Conservation (phyloP, 352 stramenopile genomes). For the Elongisporangium undulatum region DNA sequence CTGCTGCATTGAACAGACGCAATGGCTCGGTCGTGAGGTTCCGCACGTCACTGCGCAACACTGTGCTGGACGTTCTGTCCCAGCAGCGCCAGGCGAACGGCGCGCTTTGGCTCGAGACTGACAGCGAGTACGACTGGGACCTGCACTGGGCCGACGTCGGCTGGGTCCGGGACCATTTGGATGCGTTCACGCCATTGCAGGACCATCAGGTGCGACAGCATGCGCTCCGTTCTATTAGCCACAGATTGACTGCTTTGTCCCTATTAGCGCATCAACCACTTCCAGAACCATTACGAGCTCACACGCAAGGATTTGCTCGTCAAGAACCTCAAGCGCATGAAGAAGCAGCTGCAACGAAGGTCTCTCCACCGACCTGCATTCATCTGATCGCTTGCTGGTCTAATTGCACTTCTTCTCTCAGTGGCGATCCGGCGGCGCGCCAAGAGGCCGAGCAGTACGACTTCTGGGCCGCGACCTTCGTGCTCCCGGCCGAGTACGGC, state of each 20-base stretch:
- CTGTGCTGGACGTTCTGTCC: conserved; percentile 72
- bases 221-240: conserved; percentile 15
- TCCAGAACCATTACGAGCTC: conserved; percentile 92
- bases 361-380: conserved; percentile 2
- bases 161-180: conserved; percentile 79
- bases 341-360: conserved; percentile 74
- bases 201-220: conserved; percentile 32
- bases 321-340: conserved; percentile 92
- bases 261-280: conserved; percentile 87
- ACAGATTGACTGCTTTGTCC: conserved; percentile 13
- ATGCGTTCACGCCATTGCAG: conserved; percentile 55
- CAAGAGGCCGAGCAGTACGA: conserved; percentile 44
- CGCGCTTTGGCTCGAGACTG: conserved; percentile 54
- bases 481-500: conserved; percentile 87
- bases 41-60: conserved; percentile 69
- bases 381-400: conserved; percentile 2
- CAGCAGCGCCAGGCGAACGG: conserved; percentile 17
- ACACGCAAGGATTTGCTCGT: conserved; percentile 87
- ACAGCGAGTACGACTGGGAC: conserved; percentile 77
- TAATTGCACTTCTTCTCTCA: conserved; percentile 11
- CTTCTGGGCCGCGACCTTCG: conserved; percentile 76
- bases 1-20: conserved; percentile 2
- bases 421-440: conserved; percentile 21
- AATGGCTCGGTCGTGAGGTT: conserved; percentile 28
- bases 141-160: conserved; percentile 81